Evolutionary conservation across 306 rosid species (phyloP).

Genomic region (Sicyos baderoa): DNA sequence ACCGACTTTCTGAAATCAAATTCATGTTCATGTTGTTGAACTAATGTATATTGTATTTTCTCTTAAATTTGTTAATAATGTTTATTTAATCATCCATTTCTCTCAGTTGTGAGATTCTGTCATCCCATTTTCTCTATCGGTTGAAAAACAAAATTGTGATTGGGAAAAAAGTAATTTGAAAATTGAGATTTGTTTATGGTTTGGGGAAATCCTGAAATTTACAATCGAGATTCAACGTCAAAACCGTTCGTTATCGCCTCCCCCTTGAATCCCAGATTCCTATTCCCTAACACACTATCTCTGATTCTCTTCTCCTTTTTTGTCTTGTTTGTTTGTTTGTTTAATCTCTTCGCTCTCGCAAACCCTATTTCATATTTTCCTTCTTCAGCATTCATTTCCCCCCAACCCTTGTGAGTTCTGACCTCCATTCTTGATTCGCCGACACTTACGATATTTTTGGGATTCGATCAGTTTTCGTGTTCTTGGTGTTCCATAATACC

Average conservation of each 20-base stretch:
- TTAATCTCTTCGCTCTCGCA: conserved; percentile 13
- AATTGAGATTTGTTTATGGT: background rate
- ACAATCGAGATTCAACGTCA: conserved; percentile 34
- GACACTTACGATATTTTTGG: conserved; percentile 35
- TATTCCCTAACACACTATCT: conserved; percentile 20
- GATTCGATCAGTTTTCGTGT: conserved; percentile 29
- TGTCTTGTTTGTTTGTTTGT: background rate
- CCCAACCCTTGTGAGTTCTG: background rate
- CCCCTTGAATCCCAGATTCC: conserved; percentile 35
- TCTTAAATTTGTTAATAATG: background rate
- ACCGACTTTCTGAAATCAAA: no score
- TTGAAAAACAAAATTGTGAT: conserved; percentile 2
- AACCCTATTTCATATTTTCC: conserved; percentile 23
- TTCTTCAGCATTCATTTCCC: conserved; percentile 13
- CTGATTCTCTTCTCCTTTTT: conserved; percentile 20
- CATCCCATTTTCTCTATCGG: background rate
- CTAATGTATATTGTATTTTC: no score
- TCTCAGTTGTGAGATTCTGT: conserved; percentile 12
- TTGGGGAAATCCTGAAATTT: conserved; percentile 19
- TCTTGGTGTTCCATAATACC: conserved; percentile 47
- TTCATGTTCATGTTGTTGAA: no score
- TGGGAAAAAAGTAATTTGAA: background rate
- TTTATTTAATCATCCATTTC: background rate
- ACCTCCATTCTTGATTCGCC: conserved; percentile 39
- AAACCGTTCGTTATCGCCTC: conserved; percentile 30